A percentile compares a stretch with the other conserved stretches of the same genome.
Conservation (phyloP, 768 basidiomycete species). For the Boletus tomentosulus region DNA sequence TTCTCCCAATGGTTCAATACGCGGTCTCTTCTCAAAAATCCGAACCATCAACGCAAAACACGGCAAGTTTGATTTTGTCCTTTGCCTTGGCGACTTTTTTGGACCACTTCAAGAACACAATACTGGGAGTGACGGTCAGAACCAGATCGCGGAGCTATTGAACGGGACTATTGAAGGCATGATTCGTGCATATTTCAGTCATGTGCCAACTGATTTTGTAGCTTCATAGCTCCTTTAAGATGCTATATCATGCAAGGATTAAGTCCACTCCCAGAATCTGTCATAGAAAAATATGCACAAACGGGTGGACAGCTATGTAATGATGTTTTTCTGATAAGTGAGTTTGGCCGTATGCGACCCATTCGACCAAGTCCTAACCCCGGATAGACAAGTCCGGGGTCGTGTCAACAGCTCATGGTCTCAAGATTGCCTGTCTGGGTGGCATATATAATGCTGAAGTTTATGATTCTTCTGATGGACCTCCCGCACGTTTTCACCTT, state of each 20-base stretch:
- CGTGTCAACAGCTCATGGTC: slow-evolving; percentile 71
- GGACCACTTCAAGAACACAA: slow-evolving; percentile 43
- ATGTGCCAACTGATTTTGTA: slow-evolving; percentile 11
- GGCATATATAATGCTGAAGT: slow-evolving; percentile 66
- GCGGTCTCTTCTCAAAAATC: slow-evolving; percentile 75
- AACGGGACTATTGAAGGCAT: slow-evolving; percentile 65
- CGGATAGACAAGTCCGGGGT: slow-evolving; percentile 75
- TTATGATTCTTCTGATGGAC: slow-evolving; percentile 54
- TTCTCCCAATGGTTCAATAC: slow-evolving; percentile 69
- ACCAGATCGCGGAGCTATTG: slow-evolving; percentile 58
- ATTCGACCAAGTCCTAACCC: slow-evolving; percentile 2
- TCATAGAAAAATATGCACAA: slow-evolving; percentile 71
- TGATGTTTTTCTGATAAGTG: slow-evolving; percentile 84
- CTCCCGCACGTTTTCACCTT: slow-evolving; percentile 48
- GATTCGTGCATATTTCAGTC: slow-evolving; percentile 4
- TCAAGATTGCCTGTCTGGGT: slow-evolving; percentile 83
- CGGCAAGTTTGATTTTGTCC: slow-evolving; percentile 83
- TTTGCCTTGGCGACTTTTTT: slow-evolving; percentile 87
- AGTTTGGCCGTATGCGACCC: slow-evolving; percentile 26
- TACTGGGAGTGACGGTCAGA: slow-evolving; percentile 34
- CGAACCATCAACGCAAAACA: slow-evolving; percentile 84
- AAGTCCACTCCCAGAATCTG: slow-evolving; percentile 62
- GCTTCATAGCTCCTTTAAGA: slow-evolving; percentile 69
- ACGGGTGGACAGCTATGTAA: slow-evolving; percentile 76
- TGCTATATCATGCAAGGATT: slow-evolving; percentile 93